Evolutionary conservation across 306 rosid genomes (phyloP).

Genomic region (Herpetospermum pedunculosum): DNA sequence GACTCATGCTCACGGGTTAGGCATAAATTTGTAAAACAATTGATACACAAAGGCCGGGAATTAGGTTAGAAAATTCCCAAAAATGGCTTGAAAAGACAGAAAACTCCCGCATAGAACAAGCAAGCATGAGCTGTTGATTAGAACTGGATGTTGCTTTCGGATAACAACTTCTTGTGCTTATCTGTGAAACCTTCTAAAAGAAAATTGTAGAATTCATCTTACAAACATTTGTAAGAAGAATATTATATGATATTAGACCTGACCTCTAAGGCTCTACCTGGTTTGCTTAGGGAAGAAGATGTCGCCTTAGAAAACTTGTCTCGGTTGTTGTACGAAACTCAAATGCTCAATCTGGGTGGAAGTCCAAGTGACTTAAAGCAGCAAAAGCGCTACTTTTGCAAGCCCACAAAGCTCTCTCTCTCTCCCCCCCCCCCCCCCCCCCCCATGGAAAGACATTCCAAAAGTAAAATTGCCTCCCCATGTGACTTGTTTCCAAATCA

Average conservation of each 20-base stretch:
- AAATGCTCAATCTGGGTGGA: slow-evolving; percentile 1
- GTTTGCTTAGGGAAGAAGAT: slow-evolving; percentile 7
- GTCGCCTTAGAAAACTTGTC: neutral
- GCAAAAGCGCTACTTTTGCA: slow-evolving; percentile 3
- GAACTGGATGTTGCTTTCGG: slow-evolving; percentile 1
- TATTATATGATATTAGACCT: neutral
- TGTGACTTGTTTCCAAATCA: neutral
- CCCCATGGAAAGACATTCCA: slow-evolving; percentile 1
- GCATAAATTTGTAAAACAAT: neutral
- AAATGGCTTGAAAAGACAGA: neutral
- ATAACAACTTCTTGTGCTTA: slow-evolving; percentile 2
- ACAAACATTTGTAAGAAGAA: neutral
- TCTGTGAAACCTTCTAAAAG: neutral
- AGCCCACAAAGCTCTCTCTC: neutral
- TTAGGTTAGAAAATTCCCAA: neutral
- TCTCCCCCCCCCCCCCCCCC: neutral
- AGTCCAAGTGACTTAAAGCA: slow-evolving; percentile 4
- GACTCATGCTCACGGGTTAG: neutral
- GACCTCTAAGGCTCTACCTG: neutral
- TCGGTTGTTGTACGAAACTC: neutral
- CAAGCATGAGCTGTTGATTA: slow-evolving; percentile 10
- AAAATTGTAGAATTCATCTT: neutral
- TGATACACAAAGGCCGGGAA: neutral
- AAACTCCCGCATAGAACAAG: neutral
- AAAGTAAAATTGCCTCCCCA: slow-evolving; percentile 8